Evolutionary conservation across 805 yeast species (phyloP), one percentile per base, ranked within the genome.

Genomic region (Barnettozyma vustinii): DNA sequence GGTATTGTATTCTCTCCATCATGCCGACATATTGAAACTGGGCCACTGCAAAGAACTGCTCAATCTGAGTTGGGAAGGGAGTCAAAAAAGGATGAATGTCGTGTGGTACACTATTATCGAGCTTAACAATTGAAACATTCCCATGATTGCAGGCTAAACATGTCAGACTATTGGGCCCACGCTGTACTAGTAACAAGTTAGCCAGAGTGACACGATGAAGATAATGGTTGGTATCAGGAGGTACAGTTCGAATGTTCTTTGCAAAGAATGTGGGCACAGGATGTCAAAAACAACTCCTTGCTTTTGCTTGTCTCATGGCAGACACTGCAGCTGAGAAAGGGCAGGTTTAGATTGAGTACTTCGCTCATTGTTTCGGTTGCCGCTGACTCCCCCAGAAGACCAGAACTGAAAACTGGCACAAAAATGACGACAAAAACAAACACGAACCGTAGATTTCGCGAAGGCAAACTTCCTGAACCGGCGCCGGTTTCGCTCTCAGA

Each of bases 181-280:
- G n/a, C 25, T n/a, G 9, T 2, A 18, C 27, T 30, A 9, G 15
- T 30, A 5, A 15, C 13, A 32, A 16, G 33, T 27, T 19, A 18
- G 35, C 16, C 21, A 21, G 20, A 23, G 20, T 37, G 37, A 15
- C 32, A 37, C n/a, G 6, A 26, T 7, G 16, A 9, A 13, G 21
- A 39, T n/a, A 20, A 23, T 16, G 39, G 25, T 36, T 10, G 33
- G 40, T 44, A 45, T 42, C 21, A 42, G 5, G 16, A 12, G 27
- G 35, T 47, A 47, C 49, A 37, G 21, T 30, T 37, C 5, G 33
- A 5, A 52, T 70, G 72, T 13, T 60, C 59, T 3, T 58, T 55
- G 42, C 74, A 70, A 19, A 70, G 51, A 1, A 64, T 58, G 52
- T 69, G 73, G 4, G 72, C 73, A 56, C 74, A 70, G 3, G 72